These are phyloP conservation scores for Hymenoscyphus fraxineus DNA, from an alignment of 2,329 filamentous ascomycete genomes.

Conservation along the genomic window DNA sequence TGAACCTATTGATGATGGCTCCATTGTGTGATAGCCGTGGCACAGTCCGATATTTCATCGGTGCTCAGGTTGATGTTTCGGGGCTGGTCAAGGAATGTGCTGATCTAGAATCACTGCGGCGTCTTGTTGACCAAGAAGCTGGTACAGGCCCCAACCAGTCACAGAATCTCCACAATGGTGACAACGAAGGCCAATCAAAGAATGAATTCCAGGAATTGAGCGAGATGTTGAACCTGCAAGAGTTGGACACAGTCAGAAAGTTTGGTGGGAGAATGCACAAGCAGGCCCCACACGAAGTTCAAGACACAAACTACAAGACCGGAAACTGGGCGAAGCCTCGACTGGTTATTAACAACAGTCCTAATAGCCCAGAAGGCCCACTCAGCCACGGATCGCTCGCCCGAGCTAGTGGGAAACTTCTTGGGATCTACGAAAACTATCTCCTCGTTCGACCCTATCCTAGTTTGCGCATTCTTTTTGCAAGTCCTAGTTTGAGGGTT, in stretches of 20 bases:
- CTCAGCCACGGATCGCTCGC: conserved; percentile 3
- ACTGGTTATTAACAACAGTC: conserved; percentile 37
- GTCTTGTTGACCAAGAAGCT: conserved; percentile 38
- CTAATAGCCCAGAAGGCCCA: conserved; percentile 15
- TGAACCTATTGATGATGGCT: conserved; percentile 63
- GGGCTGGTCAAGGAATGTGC: conserved; percentile 58
- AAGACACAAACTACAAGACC: conserved; percentile 35
- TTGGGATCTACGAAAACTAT: conserved; percentile 53
- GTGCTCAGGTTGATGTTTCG: conserved; percentile 63
- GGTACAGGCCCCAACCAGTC: conserved; percentile 26
- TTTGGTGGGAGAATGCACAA: conserved; percentile 62
- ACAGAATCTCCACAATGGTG: conserved; percentile 15
- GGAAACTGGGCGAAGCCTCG: conserved; percentile 41
- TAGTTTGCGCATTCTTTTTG: conserved; percentile 64
- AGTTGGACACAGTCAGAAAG: conserved; percentile 61
- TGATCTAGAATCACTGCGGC: conserved; percentile 55
- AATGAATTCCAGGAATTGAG: conserved; percentile 63
- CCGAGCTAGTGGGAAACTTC: conserved; percentile 34
- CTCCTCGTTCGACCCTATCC: conserved; percentile 64
- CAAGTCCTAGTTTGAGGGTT: conserved; percentile 62
- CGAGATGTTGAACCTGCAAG: conserved; percentile 66
- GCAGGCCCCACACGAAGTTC: conserved; percentile 42
- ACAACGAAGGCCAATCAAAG: conserved; percentile 37
- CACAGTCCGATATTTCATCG: conserved; percentile 60
- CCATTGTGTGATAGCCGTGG: conserved; percentile 61